A percentile compares a stretch with the other conserved stretches of the same genome.
phyloP scores from a whole-genome alignment of 306 rosid genomes.

The Alnus rubra region DNA sequence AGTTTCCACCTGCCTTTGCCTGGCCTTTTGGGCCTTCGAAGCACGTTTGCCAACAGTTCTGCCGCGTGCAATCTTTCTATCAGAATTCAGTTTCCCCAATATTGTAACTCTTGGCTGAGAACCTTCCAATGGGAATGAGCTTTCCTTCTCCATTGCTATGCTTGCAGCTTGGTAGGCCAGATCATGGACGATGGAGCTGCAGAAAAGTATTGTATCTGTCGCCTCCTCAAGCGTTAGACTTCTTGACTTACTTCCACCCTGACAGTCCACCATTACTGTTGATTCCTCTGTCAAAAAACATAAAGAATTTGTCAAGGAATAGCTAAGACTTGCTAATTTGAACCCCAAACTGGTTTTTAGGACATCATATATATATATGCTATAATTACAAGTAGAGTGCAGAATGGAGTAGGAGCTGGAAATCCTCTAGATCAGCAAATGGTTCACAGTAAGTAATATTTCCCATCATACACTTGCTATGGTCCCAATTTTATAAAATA shows the following conservation, averaged over 20 bases:
- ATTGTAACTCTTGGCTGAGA: constrained; percentile 76
- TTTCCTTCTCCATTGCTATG: constrained; percentile 75
- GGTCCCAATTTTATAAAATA: neutral
- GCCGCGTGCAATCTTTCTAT: constrained; percentile 51
- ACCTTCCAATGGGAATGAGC: constrained; percentile 51
- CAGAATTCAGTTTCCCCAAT: constrained; percentile 59
- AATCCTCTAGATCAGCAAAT: constrained; percentile 3
- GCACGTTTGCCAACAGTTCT: constrained; percentile 49
- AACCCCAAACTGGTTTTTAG: constrained; percentile 22
- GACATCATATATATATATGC: neutral
- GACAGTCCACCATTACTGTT: constrained; percentile 68
- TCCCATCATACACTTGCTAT: neutral
- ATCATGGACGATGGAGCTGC: constrained; percentile 92
- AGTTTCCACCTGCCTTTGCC: constrained; percentile 51
- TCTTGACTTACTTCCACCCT: constrained; percentile 56
- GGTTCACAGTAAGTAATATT: neutral
- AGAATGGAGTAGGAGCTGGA: neutral
- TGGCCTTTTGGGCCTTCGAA: constrained; percentile 58
- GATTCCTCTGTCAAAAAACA: constrained; percentile 64
- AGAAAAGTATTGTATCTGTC: constrained; percentile 87
- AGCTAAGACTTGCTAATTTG: constrained; percentile 10
- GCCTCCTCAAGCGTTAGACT: constrained; percentile 97
- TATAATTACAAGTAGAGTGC: constrained; percentile 2
- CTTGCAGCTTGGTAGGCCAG: constrained; percentile 86
- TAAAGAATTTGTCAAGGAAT: constrained; percentile 31